Conservation (phyloP, 331 rosid genomes). For the Rhamnella rubrinervis region DNA sequence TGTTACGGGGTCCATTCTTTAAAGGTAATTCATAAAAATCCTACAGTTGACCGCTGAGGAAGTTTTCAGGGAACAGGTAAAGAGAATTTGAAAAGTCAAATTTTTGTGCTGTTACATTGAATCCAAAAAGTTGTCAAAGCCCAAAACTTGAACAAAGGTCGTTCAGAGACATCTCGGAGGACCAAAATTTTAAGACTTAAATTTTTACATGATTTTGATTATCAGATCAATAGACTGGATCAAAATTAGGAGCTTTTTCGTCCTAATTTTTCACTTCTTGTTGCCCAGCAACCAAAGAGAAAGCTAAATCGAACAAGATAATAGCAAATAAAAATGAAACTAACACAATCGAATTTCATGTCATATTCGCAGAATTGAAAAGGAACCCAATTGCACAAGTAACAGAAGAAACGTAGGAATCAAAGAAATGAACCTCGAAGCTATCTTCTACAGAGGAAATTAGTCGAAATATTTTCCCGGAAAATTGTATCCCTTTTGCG, state of each 20-base stretch:
- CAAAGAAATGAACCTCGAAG: background rate
- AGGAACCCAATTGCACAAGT: conserved; percentile 5
- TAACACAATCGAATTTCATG: background rate
- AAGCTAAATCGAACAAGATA: background rate
- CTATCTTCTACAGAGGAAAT: background rate
- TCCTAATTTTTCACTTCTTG: background rate
- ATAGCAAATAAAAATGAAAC: background rate
- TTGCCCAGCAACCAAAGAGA: conserved; percentile 23
- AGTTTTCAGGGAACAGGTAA: conserved; percentile 21
- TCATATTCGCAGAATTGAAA: conserved; percentile 2
- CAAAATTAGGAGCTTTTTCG: background rate
- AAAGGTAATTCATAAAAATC: conserved; percentile 1
- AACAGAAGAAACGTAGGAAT: background rate
- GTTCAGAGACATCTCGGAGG: background rate
- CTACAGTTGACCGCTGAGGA: conserved; percentile 23
- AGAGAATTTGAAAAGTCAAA: conserved; percentile 1
- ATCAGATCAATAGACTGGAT: background rate
- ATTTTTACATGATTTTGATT: background rate
- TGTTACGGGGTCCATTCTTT: background rate
- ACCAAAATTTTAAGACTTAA: background rate
- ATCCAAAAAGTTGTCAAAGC: conserved; percentile 23
- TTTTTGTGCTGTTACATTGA: conserved; percentile 32
- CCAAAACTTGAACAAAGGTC: background rate
- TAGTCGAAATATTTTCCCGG: background rate
- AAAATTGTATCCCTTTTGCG: conserved; percentile 16